phyloP scores from a whole-genome alignment of 1,139 yeast species.

The Zhuliangozyma parablackwelliae region DNA sequence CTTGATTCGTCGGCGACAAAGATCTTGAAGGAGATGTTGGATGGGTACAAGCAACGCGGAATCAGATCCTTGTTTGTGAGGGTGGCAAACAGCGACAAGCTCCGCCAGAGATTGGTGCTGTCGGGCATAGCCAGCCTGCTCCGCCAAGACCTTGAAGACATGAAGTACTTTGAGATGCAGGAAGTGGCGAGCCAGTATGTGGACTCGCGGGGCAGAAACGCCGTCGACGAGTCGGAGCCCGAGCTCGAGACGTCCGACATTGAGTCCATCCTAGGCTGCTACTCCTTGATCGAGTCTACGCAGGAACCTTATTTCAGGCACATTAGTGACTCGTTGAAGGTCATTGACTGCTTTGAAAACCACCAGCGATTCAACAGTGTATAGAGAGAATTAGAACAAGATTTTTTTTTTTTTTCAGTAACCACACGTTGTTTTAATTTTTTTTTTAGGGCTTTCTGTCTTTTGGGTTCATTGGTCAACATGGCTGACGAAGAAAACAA shows the following conservation, averaged over 20 bases:
- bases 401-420: too few relatives aligned
- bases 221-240: conserved; percentile 1
- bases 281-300: conserved; percentile 24
- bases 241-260: conserved; percentile 10
- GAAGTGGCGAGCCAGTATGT: conserved; percentile 5
- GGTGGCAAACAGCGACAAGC: conserved; percentile 40
- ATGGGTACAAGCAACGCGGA: conserved; percentile 49
- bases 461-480: not conserved
- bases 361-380: not conserved
- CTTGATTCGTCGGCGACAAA: conserved; percentile 87
- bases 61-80: conserved; percentile 65
- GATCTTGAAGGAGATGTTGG: conserved; percentile 58
- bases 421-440: not conserved
- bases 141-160: conserved; percentile 20
- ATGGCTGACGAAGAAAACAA: conserved; percentile 10
- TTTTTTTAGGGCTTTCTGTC: not conserved
- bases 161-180: conserved; percentile 27
- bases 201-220: conserved; percentile 3
- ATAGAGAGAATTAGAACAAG: too few relatives aligned
- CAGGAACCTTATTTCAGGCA: conserved; percentile 35
- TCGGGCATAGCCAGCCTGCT: conserved; percentile 32
- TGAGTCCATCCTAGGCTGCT: conserved; percentile 7
- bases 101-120: conserved; percentile 25
- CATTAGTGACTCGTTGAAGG: conserved; percentile 39
- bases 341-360: conserved; percentile 37